Conservation (phyloP, 352 stramenopile species). For the Globisporangium solare region DNA sequence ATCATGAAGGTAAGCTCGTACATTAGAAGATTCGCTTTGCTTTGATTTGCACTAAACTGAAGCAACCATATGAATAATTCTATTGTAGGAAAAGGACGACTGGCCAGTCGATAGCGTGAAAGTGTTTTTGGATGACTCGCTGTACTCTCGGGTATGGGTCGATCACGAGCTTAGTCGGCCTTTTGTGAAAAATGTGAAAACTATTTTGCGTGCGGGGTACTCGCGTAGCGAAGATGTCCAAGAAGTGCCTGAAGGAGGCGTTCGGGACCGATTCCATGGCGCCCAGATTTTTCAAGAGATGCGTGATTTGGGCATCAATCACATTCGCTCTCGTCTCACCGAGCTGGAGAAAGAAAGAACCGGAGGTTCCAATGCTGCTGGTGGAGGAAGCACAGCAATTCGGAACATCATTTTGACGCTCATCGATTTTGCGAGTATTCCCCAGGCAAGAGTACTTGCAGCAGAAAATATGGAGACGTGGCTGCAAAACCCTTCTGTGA, state of each 20-base stretch:
- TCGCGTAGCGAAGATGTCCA: constrained; percentile 10
- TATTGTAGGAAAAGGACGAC: constrained; percentile 30
- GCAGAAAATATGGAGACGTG: constrained; percentile 74
- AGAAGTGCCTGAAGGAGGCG: constrained; percentile 4
- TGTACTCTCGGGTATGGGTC: constrained; percentile 78
- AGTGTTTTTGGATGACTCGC: constrained; percentile 82
- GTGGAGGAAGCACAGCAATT: constrained; percentile 45
- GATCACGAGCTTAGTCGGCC: constrained; percentile 74
- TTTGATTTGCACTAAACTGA: background rate
- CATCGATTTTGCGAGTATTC: constrained; percentile 54
- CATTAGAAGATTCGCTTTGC: background rate
- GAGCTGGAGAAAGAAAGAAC: constrained; percentile 69
- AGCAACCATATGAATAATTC: background rate
- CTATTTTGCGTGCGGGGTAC: constrained; percentile 31
- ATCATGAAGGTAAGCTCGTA: constrained; percentile 47
- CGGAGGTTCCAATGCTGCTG: constrained; percentile 11
- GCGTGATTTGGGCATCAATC: constrained; percentile 60
- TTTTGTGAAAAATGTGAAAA: constrained; percentile 82
- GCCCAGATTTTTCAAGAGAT: constrained; percentile 38
- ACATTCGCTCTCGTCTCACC: constrained; percentile 51
- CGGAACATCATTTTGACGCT: constrained; percentile 77
- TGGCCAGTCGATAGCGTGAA: constrained; percentile 84
- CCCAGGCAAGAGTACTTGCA: constrained; percentile 56
- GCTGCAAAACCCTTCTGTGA: constrained; percentile 78
- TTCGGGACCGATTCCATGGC: constrained; percentile 44